These are phyloP conservation scores for Xylaria sp. DNA, from an alignment of 2,329 filamentous ascomycete genomes.

Conservation along the genomic window DNA sequence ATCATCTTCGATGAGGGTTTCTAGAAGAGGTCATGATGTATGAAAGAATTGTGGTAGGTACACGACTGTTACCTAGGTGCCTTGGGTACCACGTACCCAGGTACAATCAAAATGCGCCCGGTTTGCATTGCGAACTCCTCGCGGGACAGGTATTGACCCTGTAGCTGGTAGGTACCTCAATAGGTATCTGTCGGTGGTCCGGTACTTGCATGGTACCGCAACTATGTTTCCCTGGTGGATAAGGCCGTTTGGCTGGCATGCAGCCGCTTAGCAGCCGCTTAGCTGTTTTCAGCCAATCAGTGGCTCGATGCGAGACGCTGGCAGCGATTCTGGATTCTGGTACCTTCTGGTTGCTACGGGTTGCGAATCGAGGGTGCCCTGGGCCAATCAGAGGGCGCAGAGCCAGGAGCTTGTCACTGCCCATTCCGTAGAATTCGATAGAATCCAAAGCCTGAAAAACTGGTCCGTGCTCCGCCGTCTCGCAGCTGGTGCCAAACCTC, in stretches of 20 bases:
- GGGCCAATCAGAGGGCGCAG: slow-evolving; percentile 23
- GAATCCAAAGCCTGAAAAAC: slow-evolving; percentile 25
- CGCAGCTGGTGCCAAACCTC: slow-evolving; percentile 11
- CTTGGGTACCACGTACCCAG: no score
- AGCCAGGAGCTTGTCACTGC: slow-evolving; percentile 18
- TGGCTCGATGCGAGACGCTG: slow-evolving; percentile 10
- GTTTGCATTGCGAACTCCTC: no score
- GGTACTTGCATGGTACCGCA: not conserved
- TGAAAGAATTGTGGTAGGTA: no score
- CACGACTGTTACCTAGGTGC: no score
- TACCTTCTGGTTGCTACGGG: slow-evolving; percentile 24
- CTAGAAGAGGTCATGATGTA: no score
- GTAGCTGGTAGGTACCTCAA: no score
- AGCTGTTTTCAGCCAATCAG: slow-evolving; percentile 27
- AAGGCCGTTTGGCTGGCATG: slow-evolving; percentile 11
- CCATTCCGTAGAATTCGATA: slow-evolving; percentile 32
- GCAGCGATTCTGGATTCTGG: slow-evolving; percentile 18
- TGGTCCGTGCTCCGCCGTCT: slow-evolving; percentile 26
- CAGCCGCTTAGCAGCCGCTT: slow-evolving; percentile 13
- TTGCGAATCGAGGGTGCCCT: slow-evolving; percentile 3
- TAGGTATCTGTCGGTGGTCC: no score
- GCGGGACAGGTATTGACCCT: no score
- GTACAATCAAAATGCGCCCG: no score
- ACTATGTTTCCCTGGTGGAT: not conserved
- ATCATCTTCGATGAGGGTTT: no score